Evolutionary conservation across 352 stramenopile genomes (phyloP).

Genomic region (Globisporangium iwayamae): DNA sequence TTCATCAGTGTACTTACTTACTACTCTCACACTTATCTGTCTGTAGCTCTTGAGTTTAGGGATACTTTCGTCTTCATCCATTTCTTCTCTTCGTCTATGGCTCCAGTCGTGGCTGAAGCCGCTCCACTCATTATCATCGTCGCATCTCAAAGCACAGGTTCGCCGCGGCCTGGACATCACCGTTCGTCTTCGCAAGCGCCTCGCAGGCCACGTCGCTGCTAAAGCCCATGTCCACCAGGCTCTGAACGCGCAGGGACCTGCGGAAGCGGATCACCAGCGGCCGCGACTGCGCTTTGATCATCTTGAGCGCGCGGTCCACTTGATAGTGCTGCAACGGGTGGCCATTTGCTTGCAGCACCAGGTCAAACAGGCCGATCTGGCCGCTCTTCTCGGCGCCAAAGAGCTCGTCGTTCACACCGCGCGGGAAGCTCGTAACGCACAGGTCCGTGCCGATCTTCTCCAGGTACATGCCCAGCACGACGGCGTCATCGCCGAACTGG

Average conservation of each 20-base stretch:
- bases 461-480: constrained; percentile 79
- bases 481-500: constrained; percentile 56
- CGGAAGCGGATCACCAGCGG: constrained; percentile 78
- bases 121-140: constrained; percentile 9
- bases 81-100: constrained; percentile 1
- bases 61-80: no score
- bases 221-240: constrained; percentile 80
- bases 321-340: constrained; percentile 81
- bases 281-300: constrained; percentile 79
- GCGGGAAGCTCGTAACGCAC: constrained; percentile 77
- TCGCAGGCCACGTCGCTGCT: constrained; percentile 39
- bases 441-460: constrained; percentile 72
- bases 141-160: constrained; percentile 64
- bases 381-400: constrained; percentile 79
- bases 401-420: constrained; percentile 50
- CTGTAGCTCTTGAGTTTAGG: no score
- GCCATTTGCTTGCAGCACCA: constrained; percentile 72
- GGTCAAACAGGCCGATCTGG: constrained; percentile 69
- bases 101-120: background rate
- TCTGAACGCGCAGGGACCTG: constrained; percentile 54
- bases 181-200: constrained; percentile 45
- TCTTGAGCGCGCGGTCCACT: constrained; percentile 77
- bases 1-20: background rate
- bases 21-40: no score
- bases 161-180: constrained; percentile 59